Percentiles rank a stretch among this genome's conserved stretches.
Evolutionary conservation across 2,329 filamentous ascomycete genomes (phyloP).

Genomic region (Colletotrichum sidae): DNA sequence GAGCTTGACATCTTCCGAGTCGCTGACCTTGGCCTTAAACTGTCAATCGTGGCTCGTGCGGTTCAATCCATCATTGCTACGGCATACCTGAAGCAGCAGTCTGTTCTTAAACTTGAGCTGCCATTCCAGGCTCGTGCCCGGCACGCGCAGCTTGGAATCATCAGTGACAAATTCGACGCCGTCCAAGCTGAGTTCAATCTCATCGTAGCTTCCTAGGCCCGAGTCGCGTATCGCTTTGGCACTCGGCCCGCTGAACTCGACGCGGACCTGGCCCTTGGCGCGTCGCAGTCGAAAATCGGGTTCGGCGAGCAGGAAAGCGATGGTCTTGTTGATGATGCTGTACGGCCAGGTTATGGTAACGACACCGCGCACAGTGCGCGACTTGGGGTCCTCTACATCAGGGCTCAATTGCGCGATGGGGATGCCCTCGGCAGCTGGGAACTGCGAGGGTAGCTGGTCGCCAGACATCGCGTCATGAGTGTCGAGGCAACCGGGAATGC

Average conservation of each 20-base stretch:
- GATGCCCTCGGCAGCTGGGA: conserved; percentile 44
- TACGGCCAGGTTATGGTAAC: conserved; percentile 94
- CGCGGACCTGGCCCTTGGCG: conserved; percentile 82
- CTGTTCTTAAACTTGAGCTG: conserved; percentile 67
- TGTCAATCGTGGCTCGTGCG: too few relatives aligned
- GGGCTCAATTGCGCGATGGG: conserved; percentile 69
- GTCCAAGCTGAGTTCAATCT: conserved; percentile 74
- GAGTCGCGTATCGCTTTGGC: conserved; percentile 76
- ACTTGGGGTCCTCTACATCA: conserved; percentile 53
- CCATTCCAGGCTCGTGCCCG: conserved; percentile 67
- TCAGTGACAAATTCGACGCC: conserved; percentile 75
- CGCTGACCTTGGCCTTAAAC: conserved; percentile 56
- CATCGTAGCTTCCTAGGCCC: conserved; percentile 82
- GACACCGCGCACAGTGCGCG: conserved; percentile 71
- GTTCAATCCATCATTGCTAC: not conserved
- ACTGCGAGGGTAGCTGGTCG: conserved; percentile 34
- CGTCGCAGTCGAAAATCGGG: conserved; percentile 84
- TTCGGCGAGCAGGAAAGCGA: conserved; percentile 86
- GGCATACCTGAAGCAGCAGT: conserved; percentile 59
- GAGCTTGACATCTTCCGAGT: conserved; percentile 58
- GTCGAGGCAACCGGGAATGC: not conserved
- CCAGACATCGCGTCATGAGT: conserved; percentile 38
- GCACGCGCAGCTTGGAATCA: conserved; percentile 58
- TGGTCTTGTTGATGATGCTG: conserved; percentile 78
- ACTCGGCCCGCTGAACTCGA: conserved; percentile 77